Base-by-base conservation (phyloP, 805 yeast species). In the Candida awuae region DNA sequence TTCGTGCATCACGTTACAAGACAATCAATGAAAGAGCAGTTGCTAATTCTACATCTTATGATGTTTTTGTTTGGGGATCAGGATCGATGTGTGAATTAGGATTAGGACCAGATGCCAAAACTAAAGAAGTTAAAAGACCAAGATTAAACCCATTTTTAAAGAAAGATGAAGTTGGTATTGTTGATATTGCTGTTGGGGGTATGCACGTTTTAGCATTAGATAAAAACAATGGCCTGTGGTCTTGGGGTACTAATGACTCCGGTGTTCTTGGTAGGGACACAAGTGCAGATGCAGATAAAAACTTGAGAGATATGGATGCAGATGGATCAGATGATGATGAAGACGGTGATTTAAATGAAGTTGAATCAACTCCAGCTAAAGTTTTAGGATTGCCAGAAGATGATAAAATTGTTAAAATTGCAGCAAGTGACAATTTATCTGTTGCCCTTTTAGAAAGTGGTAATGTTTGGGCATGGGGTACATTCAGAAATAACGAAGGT, bases 11-110 rank as follows among this genome's bases (percentile, higher is more conserved):
- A 35, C 64, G 73, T 18, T 56, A 72, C 42, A 70, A 74, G 8
- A 56, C 67, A 22, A 59, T 75, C 45, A 75, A 74, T 52, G 53
- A 49, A 27, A 46, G 53, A 19, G 70, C 70, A 13, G 13, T 30
- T 8, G 40, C 46, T 1, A 72, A 66, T 46, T 48, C 67, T 2
- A 62, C 65, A 19, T 70, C 73, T 16, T 63, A 90, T 38, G 92
- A 87, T 54, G 68, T 92, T 3, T 90, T 84, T 56, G 94, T 85
- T 27, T 92, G 94, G 83, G 99, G 99, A 29, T 75, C 94, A 2
- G 98, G 98, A 2, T 80, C 95, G 1, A 90, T 92, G 92, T 87
- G 97, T 66, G 98, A 92, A 58, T 69, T 92, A 21, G 99, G 99
- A 1, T 67, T 92, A n/a, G 99, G 98, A 1, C 97, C 97, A 8